Evolutionary conservation across 306 rosid genomes (phyloP).

Genomic region (Rosa chinensis): DNA sequence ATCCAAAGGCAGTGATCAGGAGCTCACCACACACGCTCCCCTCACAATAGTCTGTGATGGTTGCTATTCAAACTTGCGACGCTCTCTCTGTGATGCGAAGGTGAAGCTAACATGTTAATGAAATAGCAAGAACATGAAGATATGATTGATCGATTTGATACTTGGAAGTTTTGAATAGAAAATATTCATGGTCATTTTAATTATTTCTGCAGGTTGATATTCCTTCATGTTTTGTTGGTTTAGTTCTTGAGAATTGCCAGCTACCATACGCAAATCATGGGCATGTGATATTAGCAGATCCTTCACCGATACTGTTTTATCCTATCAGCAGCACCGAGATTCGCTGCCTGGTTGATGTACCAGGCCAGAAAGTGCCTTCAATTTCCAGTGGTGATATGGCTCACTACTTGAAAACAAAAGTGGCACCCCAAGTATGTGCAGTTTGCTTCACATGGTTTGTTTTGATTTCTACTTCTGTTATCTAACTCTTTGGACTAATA

Average conservation of each 20-base stretch:
- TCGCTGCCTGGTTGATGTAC: constrained; percentile 62
- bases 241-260: constrained; percentile 49
- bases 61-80: constrained; percentile 79
- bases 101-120: constrained; percentile 15
- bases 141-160: background rate
- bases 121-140: constrained; percentile 19
- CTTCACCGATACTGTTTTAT: constrained; percentile 54
- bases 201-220: constrained; percentile 25
- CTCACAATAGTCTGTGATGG: constrained; percentile 63
- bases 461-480: background rate
- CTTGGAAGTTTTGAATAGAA: background rate
- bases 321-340: constrained; percentile 64
- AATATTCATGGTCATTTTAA: background rate
- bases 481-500: background rate
- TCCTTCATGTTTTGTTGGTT: constrained; percentile 61
- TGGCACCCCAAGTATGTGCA: constrained; percentile 58
- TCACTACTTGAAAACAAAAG: constrained; percentile 52
- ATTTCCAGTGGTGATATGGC: constrained; percentile 59
- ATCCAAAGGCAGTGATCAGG: constrained; percentile 30
- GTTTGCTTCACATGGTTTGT: background rate
- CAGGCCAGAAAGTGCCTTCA: constrained; percentile 60
- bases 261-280: constrained; percentile 61
- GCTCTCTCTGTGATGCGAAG: constrained; percentile 49
- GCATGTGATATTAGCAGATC: constrained; percentile 57
- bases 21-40: constrained; percentile 31